A percentile compares a stretch with the other conserved stretches of the same genome.
Conservation (phyloP, 768 basidiomycete species). For the Coprinopsis marcescibilis region DNA sequence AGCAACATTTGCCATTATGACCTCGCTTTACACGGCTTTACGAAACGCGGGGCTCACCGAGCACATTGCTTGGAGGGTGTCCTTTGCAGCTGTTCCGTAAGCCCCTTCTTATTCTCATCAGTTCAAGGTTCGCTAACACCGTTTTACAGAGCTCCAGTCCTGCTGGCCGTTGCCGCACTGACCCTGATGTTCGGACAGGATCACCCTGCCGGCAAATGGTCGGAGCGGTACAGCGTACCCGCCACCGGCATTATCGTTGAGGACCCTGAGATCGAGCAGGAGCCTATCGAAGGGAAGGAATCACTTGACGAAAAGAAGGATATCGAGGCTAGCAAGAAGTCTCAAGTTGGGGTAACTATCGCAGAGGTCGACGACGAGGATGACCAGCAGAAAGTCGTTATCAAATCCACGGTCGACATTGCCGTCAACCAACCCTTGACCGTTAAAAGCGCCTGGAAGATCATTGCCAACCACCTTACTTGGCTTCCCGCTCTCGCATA, state of each 20-base stretch:
- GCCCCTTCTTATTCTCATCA: conserved; percentile 2
- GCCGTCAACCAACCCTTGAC: conserved; percentile 44
- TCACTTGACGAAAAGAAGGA: conserved; percentile 14
- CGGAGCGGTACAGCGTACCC: conserved; percentile 35
- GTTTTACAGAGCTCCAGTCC: conserved; percentile 34
- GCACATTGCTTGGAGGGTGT: conserved; percentile 46
- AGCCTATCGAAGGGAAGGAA: conserved; percentile 18
- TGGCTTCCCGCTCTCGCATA: conserved; percentile 54
- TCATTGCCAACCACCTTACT: conserved; percentile 39
- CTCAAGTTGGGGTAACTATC: conserved; percentile 14
- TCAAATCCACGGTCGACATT: conserved; percentile 31
- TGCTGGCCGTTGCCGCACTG: conserved; percentile 36
- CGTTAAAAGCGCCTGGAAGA: conserved; percentile 20
- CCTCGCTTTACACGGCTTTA: conserved; percentile 40
- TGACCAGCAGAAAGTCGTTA: conserved; percentile 5
- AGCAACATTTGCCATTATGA: conserved; percentile 53
- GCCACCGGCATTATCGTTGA: conserved; percentile 19
- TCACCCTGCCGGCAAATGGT: conserved; percentile 51
- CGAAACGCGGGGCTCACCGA: conserved; percentile 28
- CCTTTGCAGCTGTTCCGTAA: conserved; percentile 50
- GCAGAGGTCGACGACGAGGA: conserved; percentile 15
- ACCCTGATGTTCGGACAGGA: conserved; percentile 45
- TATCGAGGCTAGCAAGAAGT: conserved; percentile 24
- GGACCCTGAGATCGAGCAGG: conserved; percentile 15
- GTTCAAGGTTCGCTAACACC: background rate